These are phyloP conservation scores for Fusarium continuum DNA, from an alignment of 2,329 filamentous ascomycete species.

Conservation along the genomic window DNA sequence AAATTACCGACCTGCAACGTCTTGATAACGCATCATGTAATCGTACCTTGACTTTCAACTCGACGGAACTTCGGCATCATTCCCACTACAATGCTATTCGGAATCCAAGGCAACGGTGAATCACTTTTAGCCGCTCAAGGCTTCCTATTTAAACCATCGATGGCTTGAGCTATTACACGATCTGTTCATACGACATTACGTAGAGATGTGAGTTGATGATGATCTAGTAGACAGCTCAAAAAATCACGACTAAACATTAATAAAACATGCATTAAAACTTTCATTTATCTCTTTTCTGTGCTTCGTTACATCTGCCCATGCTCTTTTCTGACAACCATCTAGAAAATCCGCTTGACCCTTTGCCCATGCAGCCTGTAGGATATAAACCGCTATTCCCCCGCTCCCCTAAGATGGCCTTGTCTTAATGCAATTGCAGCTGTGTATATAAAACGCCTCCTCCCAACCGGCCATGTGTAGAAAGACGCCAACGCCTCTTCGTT, in stretches of 20 bases:
- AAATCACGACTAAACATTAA: no score
- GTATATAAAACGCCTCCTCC: constrained; percentile 45
- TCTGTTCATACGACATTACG: background rate
- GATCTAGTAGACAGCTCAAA: background rate
- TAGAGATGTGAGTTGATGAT: background rate
- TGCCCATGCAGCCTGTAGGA: constrained; percentile 40
- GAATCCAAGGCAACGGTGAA: background rate
- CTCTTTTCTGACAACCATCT: constrained; percentile 44
- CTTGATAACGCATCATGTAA: constrained; percentile 24
- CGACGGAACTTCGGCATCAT: constrained; percentile 35
- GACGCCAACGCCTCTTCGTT: constrained; percentile 44
- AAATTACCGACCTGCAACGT: background rate
- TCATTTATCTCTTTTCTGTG: constrained; percentile 44
- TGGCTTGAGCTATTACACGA: background rate
- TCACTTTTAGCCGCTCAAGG: background rate
- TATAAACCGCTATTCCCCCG: constrained; percentile 37
- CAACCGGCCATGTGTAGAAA: constrained; percentile 42
- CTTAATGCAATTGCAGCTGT: constrained; percentile 42
- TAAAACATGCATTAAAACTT: constrained; percentile 40
- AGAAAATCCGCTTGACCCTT: constrained; percentile 39
- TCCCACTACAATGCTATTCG: background rate
- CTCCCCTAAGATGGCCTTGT: constrained; percentile 36
- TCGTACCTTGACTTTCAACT: constrained; percentile 8
- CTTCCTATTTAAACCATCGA: background rate
- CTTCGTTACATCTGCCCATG: constrained; percentile 44